These are phyloP conservation scores for Boletus barrowsii DNA, from an alignment of 768 basidiomycete genomes.

Conservation along the genomic window DNA sequence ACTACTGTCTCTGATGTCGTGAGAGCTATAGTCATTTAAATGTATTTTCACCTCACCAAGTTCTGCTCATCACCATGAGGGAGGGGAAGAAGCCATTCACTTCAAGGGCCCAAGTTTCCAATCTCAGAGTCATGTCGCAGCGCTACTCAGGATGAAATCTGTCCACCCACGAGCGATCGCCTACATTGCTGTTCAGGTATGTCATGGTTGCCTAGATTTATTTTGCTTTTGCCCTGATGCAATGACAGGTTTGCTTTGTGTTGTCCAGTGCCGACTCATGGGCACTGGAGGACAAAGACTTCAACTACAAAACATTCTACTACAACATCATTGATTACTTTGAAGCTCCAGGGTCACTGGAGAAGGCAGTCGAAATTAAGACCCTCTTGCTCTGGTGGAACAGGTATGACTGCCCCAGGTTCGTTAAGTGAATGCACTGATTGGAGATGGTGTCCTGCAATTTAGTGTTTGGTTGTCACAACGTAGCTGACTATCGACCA, in stretches of 20 bases:
- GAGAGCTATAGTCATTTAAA: no score
- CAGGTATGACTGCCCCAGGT: no score
- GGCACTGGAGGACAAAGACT: not conserved
- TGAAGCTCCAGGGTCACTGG: not conserved
- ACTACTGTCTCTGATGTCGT: no score
- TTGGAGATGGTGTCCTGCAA: no score
- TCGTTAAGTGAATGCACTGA: no score
- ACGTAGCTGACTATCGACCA: no score
- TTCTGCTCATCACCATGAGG: not conserved
- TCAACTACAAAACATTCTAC: not conserved
- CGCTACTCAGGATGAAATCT: not conserved
- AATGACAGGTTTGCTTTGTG: not conserved
- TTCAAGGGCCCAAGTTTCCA: no score
- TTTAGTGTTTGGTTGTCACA: no score
- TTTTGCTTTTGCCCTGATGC: no score
- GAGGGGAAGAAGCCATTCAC: not conserved
- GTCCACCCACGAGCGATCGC: not conserved
- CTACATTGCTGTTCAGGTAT: not conserved
- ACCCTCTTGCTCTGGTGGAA: no score
- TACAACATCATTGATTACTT: not conserved
- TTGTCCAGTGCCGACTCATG: not conserved
- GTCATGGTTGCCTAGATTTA: not conserved
- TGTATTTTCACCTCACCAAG: no score
- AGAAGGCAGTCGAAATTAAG: no score
- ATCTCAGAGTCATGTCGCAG: not conserved